Evolutionary conservation across 179 eudicot genomes (phyloP), one percentile per base, ranked within the genome.

Genomic region (Sideroxylon spinosum): DNA sequence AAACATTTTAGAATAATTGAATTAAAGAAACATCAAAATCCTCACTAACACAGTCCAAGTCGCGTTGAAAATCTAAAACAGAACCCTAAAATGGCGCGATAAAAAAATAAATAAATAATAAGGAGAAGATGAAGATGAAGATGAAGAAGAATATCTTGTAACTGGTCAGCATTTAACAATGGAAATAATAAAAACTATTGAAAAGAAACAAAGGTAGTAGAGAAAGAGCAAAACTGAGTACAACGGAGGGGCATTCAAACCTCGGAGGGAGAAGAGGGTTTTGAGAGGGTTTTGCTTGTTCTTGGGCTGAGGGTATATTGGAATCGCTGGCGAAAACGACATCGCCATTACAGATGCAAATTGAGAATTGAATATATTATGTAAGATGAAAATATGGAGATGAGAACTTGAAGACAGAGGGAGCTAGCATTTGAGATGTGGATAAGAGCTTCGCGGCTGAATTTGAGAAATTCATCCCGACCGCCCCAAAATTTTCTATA

Each of bases 291-390:
- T 77, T 26, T 65, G 59, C 63, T 16, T 53, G 79, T 20, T 61
- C 19, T 25, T 66, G n/a, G 81, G 64, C 6, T 66, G 71, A 59
- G 46, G 68, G 56, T 19, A 28, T 28, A 81, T 57, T n/a, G 67
- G 57, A 2, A 75, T 74, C 19, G 84, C 71, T 8, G 86, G 74
- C 19, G 84, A 67, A 49, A 78, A 78, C 17, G 84, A 46, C 50
- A 81, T 65, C 16, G 82, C 79, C 85, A 79, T 83, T 22, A 75
- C 66, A 20, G 55, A 16, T 49, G 50, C 61, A 29, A 16, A 67
- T n/a, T 59, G 32, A 56, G 70, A 71, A n/a, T 0, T 17, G 11
- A 23, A 62, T 63, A 37, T 37, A 37, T 37, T 1, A 37, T n/a
- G n/a, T n/a, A 32, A 37, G 44, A 37, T 1, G 44, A 37, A 37